Conservation (phyloP, 1,139 yeast species). For the Blastobotrys persicus region DNA sequence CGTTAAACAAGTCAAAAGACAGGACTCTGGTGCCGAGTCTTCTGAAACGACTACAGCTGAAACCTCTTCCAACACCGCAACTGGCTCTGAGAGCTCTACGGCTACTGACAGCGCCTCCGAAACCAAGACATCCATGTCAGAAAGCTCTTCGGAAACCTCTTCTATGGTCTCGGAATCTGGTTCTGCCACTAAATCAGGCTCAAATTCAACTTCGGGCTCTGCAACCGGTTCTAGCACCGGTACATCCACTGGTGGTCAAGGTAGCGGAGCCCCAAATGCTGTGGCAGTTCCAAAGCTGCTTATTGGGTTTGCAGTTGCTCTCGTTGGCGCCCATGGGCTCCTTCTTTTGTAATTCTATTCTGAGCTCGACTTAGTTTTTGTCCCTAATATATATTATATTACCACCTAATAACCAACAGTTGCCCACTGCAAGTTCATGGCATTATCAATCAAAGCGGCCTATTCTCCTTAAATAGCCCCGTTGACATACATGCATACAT, state of each 20-base stretch:
- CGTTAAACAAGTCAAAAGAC: conserved; percentile 2
- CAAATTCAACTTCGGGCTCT: background rate
- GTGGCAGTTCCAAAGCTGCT: background rate
- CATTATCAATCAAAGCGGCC: too few species aligned
- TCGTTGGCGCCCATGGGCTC: conserved; percentile 7
- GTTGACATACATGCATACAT: too few species aligned
- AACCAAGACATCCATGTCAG: background rate
- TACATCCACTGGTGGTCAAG: background rate
- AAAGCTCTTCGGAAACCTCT: background rate
- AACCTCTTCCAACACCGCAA: background rate
- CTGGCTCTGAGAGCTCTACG: background rate
- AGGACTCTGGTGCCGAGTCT: conserved; percentile 2
- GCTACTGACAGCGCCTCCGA: conserved; percentile 1
- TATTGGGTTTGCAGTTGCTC: conserved; percentile 1
- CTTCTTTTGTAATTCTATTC: conserved; percentile 1
- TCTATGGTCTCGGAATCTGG: background rate
- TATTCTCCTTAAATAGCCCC: too few species aligned
- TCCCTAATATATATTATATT: too few species aligned
- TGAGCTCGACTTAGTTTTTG: too few species aligned
- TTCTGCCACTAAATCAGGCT: conserved; percentile 1
- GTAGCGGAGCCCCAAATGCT: background rate
- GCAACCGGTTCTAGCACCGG: background rate
- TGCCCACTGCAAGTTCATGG: too few species aligned
- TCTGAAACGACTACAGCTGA: background rate
- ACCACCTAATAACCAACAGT: too few species aligned